Conservation (phyloP, 208 protist species). For the Trypanosoma caninum region DNA sequence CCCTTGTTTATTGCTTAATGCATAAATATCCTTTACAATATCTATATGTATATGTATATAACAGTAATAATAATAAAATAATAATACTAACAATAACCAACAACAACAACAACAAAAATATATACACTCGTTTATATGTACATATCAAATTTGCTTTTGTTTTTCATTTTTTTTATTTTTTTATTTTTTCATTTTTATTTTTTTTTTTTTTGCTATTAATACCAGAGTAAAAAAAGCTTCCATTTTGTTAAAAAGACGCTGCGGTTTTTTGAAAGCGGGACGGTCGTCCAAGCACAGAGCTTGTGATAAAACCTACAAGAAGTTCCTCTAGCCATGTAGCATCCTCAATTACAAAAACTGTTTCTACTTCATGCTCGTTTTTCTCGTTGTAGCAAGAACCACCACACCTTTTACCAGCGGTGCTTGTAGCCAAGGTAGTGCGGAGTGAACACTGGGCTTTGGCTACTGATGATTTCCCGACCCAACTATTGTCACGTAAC, state of each 20-base stretch:
- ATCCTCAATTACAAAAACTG: constrained; percentile 25
- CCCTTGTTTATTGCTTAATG: too few relatives aligned
- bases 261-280: background rate
- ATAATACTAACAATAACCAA: too few relatives aligned
- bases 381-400: background rate
- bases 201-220: background rate
- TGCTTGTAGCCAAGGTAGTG: background rate
- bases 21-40: too few relatives aligned
- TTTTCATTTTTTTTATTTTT: background rate
- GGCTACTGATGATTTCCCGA: background rate
- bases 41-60: too few relatives aligned
- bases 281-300: constrained; percentile 13
- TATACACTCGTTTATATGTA: too few relatives aligned
- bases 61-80: too few relatives aligned
- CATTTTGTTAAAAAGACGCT: too few relatives aligned
- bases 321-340: constrained; percentile 48
- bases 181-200: background rate
- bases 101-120: too few relatives aligned
- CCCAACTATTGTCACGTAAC: too few relatives aligned
- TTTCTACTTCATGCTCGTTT: background rate
- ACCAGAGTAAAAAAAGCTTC: too few relatives aligned
- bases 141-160: background rate
- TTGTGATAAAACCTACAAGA: constrained; percentile 39
- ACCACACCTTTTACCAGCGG: background rate
- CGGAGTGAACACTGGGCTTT: background rate